Evolutionary conservation across 352 stramenopile genomes (phyloP), one percentile per base, ranked within the genome.

Genomic region (Phytophthora ohioensis): DNA sequence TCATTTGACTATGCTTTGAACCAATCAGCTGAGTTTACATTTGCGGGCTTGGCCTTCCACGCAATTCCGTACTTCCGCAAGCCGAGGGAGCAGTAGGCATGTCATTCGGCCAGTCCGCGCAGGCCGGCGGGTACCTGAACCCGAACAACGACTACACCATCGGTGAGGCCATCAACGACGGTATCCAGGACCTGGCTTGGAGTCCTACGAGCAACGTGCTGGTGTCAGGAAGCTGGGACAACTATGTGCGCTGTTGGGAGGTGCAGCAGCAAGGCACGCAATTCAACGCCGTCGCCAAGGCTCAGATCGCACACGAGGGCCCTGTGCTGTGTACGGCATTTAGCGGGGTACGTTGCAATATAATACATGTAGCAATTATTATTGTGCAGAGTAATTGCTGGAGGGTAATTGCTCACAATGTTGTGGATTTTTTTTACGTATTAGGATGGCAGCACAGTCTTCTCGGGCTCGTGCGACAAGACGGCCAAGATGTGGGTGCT

Each of bases 401-500:
- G 21, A 27, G 21, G 21, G 21, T 27, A 27, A 27, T 27, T 27
- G 21, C 21, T 27, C 21, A 27, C 21, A 27, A 27, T 27, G 21
- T 2, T 27, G 21, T 27, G 21, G 21, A 31, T 41, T 52, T 32
- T 4, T 34, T 39, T 15, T 59, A 8, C 34, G 34, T 57, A 47
- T n/a, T 75, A 94, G 87, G 97, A 99, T 79, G 95, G 95, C n/a
- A 93, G 69, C 54, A 90, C 87, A 1, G 92, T 98, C 41, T 99
- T 99, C 69, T 97, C 92, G 1, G 91, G 88, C 32, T 97, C 93
- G 34, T 93, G 85, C 51, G 96, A 98, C 76, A 99, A 98, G 75
- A 97, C 93, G 11, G 95, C 96, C 31, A 96, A 98, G 61, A 98
- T 98, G 94, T 99, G 96, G 95, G 69, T 86, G 57, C 81, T 99